Base-by-base conservation (phyloP, 2,329 filamentous ascomycete species). In the Drechslera avenae region DNA sequence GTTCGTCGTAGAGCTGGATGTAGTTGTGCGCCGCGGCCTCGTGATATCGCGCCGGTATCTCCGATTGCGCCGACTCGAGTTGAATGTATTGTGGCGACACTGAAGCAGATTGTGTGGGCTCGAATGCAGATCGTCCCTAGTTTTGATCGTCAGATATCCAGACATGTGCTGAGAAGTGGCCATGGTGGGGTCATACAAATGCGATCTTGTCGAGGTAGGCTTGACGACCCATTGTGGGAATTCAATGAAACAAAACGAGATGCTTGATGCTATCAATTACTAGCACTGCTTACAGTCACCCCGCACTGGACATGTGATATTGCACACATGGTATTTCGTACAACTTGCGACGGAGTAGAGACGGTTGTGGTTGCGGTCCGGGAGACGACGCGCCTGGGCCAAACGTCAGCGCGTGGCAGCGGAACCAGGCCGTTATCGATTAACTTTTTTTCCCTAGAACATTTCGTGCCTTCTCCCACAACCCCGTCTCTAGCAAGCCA, bases 1-100 rank as follows among this genome's bases (percentile, higher is more conserved):
- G 74, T 32, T 71, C 63, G 54, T 80, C 76, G 50, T 78, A 79
- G 31, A 73, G 65, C 51, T 79, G 77, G 0, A 63, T 50, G 47
- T 74, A 64, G 33, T 56, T 59, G 46, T 66, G 68, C 44, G 54
- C 55, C 13, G 54, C 60, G 23, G 60, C 59, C 6, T 64, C 62
- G 18, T 58, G 62, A 30, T 60, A 64, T n/a, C 46, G 56, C 23
- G 30, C 43, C 12, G 65, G 62, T 9, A 69, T 52, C 17, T 67
- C 60, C 19, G 66, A 52, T 34, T 63, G 64, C 2, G 61, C 56
- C 2, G 64, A 55, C 10, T 60, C 57, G 14, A 68, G 58, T 41
- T 71, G 69, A 10, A 67, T 47, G 43, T 69, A 71, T 21, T 66
- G 62, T 9, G 63, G 46, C 12, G 66, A 66, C 32, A 56, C 54